phyloP scores from a whole-genome alignment of 805 yeast genomes.

The Saccharomycopsis fibuligera region DNA sequence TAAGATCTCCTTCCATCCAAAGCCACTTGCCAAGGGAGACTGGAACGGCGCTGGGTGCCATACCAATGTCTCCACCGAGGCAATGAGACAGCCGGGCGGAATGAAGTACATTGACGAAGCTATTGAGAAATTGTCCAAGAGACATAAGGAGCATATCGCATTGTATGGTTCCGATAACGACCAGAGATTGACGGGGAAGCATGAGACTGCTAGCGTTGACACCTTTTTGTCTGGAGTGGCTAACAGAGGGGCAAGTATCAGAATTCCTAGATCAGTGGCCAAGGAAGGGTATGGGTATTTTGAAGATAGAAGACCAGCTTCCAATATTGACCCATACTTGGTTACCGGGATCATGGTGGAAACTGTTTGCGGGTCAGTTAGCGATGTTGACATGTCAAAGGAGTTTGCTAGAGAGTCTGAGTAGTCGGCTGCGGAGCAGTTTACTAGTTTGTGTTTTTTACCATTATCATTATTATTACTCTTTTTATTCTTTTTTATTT shows the following conservation, averaged over 20 bases:
- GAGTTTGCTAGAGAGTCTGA: slow-evolving; percentile 75
- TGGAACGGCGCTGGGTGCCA: slow-evolving; percentile 99
- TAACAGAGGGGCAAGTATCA: slow-evolving; percentile 98
- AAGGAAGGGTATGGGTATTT: slow-evolving; percentile 97
- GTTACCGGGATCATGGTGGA: slow-evolving; percentile 98
- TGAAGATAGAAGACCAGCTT: slow-evolving; percentile 99
- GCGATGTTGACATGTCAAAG: slow-evolving; percentile 91
- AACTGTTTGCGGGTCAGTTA: slow-evolving; percentile 90
- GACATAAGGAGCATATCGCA: slow-evolving; percentile 94
- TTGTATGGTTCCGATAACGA: slow-evolving; percentile 95
- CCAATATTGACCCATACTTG: slow-evolving; percentile 97
- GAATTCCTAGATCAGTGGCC: slow-evolving; percentile 98
- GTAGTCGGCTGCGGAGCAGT: no score
- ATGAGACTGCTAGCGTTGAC: slow-evolving; percentile 94
- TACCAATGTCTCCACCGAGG: slow-evolving; percentile 91
- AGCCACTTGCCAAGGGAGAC: slow-evolving; percentile 97
- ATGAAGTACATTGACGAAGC: slow-evolving; percentile 92
- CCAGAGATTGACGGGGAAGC: slow-evolving; percentile 93
- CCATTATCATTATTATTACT: neutral
- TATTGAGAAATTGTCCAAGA: slow-evolving; percentile 84
- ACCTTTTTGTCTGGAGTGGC: slow-evolving; percentile 95
- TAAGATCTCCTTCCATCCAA: slow-evolving; percentile 98
- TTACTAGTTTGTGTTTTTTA: no score
- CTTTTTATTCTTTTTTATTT: neutral
- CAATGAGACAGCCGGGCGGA: slow-evolving; percentile 94